These are phyloP conservation scores for Saccharomyces paradoxus DNA, from an alignment of 805 yeast genomes.

Conservation along the genomic window DNA sequence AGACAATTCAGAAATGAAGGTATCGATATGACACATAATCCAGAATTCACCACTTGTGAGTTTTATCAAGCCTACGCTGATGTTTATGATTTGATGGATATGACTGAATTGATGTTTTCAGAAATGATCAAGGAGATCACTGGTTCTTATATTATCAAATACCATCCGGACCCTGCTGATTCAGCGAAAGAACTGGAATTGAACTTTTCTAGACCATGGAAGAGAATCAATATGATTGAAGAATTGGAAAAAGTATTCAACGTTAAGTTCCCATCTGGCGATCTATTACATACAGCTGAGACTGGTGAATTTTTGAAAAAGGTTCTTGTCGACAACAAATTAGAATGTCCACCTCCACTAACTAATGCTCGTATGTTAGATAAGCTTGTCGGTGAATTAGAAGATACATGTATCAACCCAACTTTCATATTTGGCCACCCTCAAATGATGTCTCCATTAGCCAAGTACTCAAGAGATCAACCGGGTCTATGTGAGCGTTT, in stretches of 20 bases:
- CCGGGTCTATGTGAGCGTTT: slow-evolving; percentile 97
- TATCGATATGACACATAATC: slow-evolving; percentile 97
- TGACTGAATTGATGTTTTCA: slow-evolving; percentile 86
- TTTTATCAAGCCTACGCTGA: slow-evolving; percentile 97
- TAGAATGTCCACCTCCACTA: slow-evolving; percentile 84
- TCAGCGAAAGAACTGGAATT: slow-evolving; percentile 70
- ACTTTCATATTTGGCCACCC: slow-evolving; percentile 98
- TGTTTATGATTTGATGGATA: slow-evolving; percentile 86
- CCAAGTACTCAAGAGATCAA: slow-evolving; percentile 84
- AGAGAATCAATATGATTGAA: slow-evolving; percentile 95
- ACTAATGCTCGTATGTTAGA: slow-evolving; percentile 98
- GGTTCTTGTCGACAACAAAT: slow-evolving; percentile 65
- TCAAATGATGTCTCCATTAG: slow-evolving; percentile 99
- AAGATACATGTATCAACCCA: slow-evolving; percentile 91
- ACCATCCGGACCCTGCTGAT: slow-evolving; percentile 94
- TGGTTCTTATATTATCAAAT: slow-evolving; percentile 76
- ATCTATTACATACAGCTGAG: slow-evolving; percentile 86
- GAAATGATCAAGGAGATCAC: slow-evolving; percentile 96
- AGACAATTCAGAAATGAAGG: slow-evolving; percentile 99
- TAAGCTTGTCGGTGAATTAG: slow-evolving; percentile 93
- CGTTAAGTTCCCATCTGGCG: slow-evolving; percentile 93
- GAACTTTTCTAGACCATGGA: slow-evolving; percentile 96
- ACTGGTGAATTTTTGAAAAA: slow-evolving; percentile 84
- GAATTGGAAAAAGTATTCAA: slow-evolving; percentile 80
- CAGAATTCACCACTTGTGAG: slow-evolving; percentile 98